Evolutionary conservation across 495 filamentous ascomycete genomes (phyloP).

Genomic region (Sphaerosporella brunnea): DNA sequence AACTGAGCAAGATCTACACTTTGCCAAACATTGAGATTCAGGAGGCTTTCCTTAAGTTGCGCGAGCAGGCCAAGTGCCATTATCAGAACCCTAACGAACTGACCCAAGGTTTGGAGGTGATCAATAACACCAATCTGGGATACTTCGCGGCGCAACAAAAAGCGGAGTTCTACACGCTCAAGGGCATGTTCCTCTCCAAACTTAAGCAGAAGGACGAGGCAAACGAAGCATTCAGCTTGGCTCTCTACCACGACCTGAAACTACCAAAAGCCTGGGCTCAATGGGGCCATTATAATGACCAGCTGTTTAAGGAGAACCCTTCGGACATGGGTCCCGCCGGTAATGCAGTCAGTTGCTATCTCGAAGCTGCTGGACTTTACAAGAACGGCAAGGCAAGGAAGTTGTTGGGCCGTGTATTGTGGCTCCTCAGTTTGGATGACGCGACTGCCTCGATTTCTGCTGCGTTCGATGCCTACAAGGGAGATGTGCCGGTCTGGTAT

Average conservation of each 20-base stretch:
- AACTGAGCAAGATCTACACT: conserved; percentile 93
- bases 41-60: conserved; percentile 90
- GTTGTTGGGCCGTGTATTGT: conserved; percentile 81
- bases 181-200: conserved; percentile 98
- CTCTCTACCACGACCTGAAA: conserved; percentile 84
- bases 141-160: conserved; percentile 94
- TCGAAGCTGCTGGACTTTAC: conserved; percentile 87
- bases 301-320: conserved; percentile 78
- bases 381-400: conserved; percentile 96
- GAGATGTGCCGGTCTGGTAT: conserved; percentile 91
- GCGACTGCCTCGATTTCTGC: conserved; percentile 57
- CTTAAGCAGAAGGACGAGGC: conserved; percentile 74
- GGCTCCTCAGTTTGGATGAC: conserved; percentile 89
- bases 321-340: conserved; percentile 60
- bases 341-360: conserved; percentile 85
- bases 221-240: conserved; percentile 82
- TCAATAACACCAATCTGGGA: conserved; percentile 97
- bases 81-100: conserved; percentile 90
- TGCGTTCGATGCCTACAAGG: conserved; percentile 85
- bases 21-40: conserved; percentile 99
- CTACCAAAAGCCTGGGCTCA: conserved; percentile 97
- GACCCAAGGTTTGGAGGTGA: conserved; percentile 83
- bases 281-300: conserved; percentile 96
- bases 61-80: conserved; percentile 95
- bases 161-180: conserved; percentile 96